A percentile compares a stretch with the other conserved stretches of the same genome.
phyloP scores from a whole-genome alignment of 148 eudicot genomes.

The Vaccinium myrtillus region DNA sequence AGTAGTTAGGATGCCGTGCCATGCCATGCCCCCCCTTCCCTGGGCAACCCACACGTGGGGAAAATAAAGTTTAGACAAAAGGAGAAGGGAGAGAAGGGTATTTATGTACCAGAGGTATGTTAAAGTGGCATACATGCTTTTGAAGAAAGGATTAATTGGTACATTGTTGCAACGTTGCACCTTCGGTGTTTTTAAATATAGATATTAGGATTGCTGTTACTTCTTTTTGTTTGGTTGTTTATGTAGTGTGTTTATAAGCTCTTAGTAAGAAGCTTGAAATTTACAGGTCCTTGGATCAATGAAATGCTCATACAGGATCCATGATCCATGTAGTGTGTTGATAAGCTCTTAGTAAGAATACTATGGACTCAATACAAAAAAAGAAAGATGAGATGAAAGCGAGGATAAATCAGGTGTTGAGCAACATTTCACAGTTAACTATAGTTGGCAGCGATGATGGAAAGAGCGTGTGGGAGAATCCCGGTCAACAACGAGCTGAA shows the following conservation, averaged over 20 bases:
- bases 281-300: slow-evolving; percentile 82
- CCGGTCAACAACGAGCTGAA: slow-evolving; percentile 66
- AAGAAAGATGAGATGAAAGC: slow-evolving; percentile 22
- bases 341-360: not conserved
- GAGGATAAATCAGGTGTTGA: slow-evolving; percentile 18
- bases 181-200: not conserved
- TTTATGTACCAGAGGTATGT: not conserved
- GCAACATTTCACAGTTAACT: slow-evolving; percentile 35
- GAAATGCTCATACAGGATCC: slow-evolving; percentile 93
- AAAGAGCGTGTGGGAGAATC: slow-evolving; percentile 40
- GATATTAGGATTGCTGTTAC: slow-evolving; percentile 10
- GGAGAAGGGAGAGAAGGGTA: not conserved
- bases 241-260: slow-evolving; percentile 28
- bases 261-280: slow-evolving; percentile 64
- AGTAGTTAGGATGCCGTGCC: not conserved
- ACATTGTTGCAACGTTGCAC: not conserved
- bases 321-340: slow-evolving; percentile 22
- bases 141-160: not conserved
- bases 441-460: slow-evolving; percentile 30
- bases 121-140: not conserved
- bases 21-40: not conserved
- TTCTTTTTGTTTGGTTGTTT: not conserved
- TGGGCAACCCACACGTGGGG: too few relatives aligned
- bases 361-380: slow-evolving; percentile 5
- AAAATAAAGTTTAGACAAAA: not conserved